Evolutionary conservation across 495 filamentous ascomycete genomes (phyloP).

Genomic region (Aspergillus conjunctus): DNA sequence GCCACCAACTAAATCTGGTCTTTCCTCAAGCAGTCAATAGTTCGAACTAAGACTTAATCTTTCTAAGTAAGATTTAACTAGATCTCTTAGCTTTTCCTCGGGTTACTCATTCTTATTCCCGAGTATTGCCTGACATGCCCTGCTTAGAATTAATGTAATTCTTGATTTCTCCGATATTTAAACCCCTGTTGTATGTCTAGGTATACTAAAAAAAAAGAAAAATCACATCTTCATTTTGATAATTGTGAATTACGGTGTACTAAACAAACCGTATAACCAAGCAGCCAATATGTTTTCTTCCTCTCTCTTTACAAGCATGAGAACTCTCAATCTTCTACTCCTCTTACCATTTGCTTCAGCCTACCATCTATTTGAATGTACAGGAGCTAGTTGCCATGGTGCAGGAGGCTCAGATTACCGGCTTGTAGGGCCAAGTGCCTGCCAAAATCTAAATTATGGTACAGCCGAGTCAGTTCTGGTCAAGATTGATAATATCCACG

Average conservation of each 20-base stretch:
- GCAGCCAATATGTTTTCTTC: not conserved
- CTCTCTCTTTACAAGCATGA: not conserved
- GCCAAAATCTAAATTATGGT: conserved; percentile 1
- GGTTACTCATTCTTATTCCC: too few relatives aligned
- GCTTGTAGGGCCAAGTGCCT: conserved; percentile 1
- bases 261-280: not conserved
- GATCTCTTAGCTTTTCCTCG: too few relatives aligned
- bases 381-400: not conserved
- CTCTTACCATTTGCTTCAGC: not conserved
- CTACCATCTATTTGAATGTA: not conserved
- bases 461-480: conserved; percentile 3
- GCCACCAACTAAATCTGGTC: not conserved
- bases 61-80: too few relatives aligned
- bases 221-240: not conserved
- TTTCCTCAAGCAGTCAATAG: too few relatives aligned
- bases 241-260: not conserved
- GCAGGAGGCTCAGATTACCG: not conserved
- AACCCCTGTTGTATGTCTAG: not conserved
- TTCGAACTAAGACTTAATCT: too few relatives aligned
- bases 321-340: not conserved
- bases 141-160: not conserved
- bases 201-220: not conserved
- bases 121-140: too few relatives aligned
- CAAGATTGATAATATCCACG: conserved; percentile 4
- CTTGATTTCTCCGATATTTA: not conserved